A percentile compares a stretch with the other conserved stretches of the same genome.
phyloP scores from a whole-genome alignment of 768 basidiomycete genomes.

The Suillus subluteus region DNA sequence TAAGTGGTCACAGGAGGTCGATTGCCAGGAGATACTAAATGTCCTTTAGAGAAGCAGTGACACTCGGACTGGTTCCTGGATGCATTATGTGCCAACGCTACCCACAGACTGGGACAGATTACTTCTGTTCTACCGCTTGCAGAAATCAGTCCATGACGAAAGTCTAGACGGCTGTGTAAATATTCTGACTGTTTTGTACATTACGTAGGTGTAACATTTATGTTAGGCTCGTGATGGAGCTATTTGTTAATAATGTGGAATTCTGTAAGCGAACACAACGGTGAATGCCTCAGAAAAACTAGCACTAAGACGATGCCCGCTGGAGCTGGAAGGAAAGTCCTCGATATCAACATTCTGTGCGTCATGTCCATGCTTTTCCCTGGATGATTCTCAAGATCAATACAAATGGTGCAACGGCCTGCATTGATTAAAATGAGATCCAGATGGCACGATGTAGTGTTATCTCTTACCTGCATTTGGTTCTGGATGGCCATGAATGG shows the following conservation, averaged over 20 bases:
- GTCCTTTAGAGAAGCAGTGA: constrained; percentile 57
- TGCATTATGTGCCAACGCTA: constrained; percentile 69
- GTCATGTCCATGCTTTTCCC: constrained; percentile 8
- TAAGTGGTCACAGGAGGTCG: constrained; percentile 38
- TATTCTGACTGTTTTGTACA: background rate
- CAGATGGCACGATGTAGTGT: background rate
- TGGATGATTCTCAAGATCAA: constrained; percentile 9
- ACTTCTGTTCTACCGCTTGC: constrained; percentile 64
- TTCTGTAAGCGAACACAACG: too few relatives aligned
- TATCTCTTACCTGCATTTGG: constrained; percentile 12
- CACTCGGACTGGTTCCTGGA: constrained; percentile 49
- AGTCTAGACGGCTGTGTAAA: constrained; percentile 19
- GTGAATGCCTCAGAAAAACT: background rate
- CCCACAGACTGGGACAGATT: constrained; percentile 62
- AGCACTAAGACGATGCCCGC: background rate
- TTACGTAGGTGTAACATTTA: background rate
- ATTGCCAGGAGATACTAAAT: constrained; percentile 12
- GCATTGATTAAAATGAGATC: background rate
- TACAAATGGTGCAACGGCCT: constrained; percentile 13
- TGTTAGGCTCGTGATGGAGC: background rate
- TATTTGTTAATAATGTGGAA: background rate
- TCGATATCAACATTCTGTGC: background rate
- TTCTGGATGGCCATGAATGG: constrained; percentile 8
- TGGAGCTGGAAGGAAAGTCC: background rate
- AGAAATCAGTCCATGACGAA: constrained; percentile 64